Evolutionary conservation across 179 eudicot species (phyloP), one percentile per base, ranked within the genome.

Genomic region (Pouteria campechiana): DNA sequence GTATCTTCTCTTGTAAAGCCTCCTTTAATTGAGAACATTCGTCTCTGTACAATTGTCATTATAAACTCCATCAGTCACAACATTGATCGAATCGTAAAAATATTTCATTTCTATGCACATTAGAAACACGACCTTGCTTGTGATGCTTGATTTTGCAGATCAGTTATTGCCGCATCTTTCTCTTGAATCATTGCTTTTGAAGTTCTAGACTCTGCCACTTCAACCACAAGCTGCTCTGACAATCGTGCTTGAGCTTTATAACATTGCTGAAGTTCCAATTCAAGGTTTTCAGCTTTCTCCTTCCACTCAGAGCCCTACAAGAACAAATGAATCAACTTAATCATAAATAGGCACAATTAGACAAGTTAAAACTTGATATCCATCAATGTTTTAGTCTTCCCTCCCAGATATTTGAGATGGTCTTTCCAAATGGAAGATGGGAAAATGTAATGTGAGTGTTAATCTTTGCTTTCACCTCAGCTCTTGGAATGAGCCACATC

Each of bases 241-340:
- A 90, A 49, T 34, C 92, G 82, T 37, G 94, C 63, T 57, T 82
- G 98, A 63, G 98, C 95, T 69, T 77, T 90, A 77, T 90, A 90
- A 58, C 92, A 86, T 58, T 90, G 98, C 65, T 86, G 98, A 63
- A 90, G 90, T 74, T 90, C 98, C 47, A 62, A 25, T 54, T 90
- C 98, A 50, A 86, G 67, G 37, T 71, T 75, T 71, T 90, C 98
- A 35, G 92, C 96, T 53, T 86, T 82, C 38, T 90, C 94, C 49
- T 86, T 82, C 96, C 96, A 90, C 65, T 82, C 96, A 43, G 96
- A 77, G 46, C 94, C 94, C 98, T 90, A 54, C 41, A 54, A 61
- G 37, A 39, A 29, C 18, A 52, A 1, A 50, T 9, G 30, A 14
- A 42, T 17, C 9, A 44, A 22, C 22, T 60, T 60, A 61, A 30